These are phyloP conservation scores for Notholithocarpus densiflorus DNA, from an alignment of 306 rosid species.

Conservation along the genomic window DNA sequence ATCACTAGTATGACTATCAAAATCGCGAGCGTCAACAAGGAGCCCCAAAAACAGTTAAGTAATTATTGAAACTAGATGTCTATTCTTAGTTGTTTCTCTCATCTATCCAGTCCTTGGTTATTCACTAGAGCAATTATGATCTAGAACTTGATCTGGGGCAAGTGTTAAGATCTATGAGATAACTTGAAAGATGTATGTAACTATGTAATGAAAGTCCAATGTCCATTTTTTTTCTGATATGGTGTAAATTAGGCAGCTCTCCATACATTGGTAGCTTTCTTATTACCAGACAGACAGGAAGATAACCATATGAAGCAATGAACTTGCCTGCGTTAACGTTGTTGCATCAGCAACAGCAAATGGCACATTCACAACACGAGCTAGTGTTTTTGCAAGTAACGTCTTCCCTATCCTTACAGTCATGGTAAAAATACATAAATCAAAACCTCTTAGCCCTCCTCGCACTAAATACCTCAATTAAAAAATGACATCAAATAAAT, in stretches of 20 bases:
- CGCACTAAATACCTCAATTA: background rate
- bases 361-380: conserved; percentile 67
- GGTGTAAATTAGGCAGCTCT: background rate
- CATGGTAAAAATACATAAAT: conserved; percentile 16
- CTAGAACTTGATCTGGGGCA: no score
- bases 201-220: background rate
- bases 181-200: background rate
- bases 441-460: background rate
- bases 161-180: background rate
- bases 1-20: no score
- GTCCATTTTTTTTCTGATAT: background rate
- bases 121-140: no score
- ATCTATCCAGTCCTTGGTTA: no score
- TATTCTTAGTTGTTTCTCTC: no score
- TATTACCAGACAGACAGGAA: background rate
- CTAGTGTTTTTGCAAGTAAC: conserved; percentile 75
- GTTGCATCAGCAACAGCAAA: conserved; percentile 74
- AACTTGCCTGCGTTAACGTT: conserved; percentile 67
- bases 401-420: conserved; percentile 60
- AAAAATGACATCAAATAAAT: background rate
- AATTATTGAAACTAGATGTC: no score
- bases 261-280: background rate
- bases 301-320: background rate
- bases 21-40: no score
- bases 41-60: no score